Evolutionary conservation across 1,284 basidiomycete species (phyloP).

Genomic region (Amylostereum areolatum): DNA sequence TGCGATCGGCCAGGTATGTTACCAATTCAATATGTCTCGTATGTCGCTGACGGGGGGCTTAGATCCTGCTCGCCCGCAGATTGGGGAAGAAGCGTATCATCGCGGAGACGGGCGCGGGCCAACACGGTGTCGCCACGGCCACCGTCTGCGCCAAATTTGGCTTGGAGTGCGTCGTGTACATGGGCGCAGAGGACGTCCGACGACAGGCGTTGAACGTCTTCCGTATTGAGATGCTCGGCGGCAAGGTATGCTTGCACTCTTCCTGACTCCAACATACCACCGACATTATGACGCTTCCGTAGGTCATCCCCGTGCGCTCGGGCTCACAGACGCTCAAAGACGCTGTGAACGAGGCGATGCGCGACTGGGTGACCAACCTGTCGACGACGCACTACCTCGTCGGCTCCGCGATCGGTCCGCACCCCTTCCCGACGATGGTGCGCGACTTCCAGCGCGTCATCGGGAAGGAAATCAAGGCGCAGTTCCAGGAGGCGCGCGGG

Average conservation of each 20-base stretch:
- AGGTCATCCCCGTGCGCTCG: slow-evolving; percentile 92
- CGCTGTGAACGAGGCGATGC: slow-evolving; percentile 94
- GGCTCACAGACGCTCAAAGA: slow-evolving; percentile 97
- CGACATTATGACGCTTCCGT: slow-evolving; percentile 1
- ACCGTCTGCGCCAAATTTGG: slow-evolving; percentile 98
- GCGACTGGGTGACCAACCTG: slow-evolving; percentile 98
- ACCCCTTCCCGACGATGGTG: slow-evolving; percentile 98
- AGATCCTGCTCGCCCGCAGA: slow-evolving; percentile 89
- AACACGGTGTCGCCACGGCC: slow-evolving; percentile 98
- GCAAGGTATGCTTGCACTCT: slow-evolving; percentile 46
- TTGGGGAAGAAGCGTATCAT: slow-evolving; percentile 97
- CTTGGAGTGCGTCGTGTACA: slow-evolving; percentile 93
- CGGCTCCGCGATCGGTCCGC: slow-evolving; percentile 95
- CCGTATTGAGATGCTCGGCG: slow-evolving; percentile 97
- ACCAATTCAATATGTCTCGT: slow-evolving; percentile 3
- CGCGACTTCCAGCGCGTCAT: slow-evolving; percentile 98
- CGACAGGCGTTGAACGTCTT: slow-evolving; percentile 97
- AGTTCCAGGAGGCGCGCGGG: slow-evolving; percentile 68
- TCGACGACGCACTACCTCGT: slow-evolving; percentile 94
- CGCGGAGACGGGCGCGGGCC: slow-evolving; percentile 97
- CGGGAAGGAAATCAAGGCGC: slow-evolving; percentile 90
- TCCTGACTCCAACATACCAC: slow-evolving; percentile 1
- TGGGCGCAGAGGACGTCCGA: slow-evolving; percentile 98
- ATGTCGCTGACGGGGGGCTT: slow-evolving; percentile 1
- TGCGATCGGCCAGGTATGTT: slow-evolving; percentile 77